These are phyloP conservation scores for Hondaea fermentalgiana DNA, from an alignment of 108 stramenopile genomes.

Conservation along the genomic window DNA sequence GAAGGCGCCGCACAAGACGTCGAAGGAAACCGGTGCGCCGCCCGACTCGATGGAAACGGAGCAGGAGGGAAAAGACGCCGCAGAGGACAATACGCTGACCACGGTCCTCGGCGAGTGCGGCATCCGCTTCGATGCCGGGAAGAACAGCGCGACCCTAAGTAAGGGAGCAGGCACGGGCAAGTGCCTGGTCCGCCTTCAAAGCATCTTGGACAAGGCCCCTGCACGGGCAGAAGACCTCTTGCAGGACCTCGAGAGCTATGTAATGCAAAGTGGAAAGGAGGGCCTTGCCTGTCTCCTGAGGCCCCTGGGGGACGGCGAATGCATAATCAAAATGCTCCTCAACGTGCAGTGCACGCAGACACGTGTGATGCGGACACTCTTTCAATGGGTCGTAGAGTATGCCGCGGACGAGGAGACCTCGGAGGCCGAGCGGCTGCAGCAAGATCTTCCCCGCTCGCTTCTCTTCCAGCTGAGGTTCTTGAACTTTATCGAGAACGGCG, in stretches of 20 bases:
- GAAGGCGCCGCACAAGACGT: too few species aligned
- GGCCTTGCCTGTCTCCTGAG: neutral
- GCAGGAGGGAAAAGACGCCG: too few species aligned
- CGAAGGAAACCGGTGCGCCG: too few species aligned
- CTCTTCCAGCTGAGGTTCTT: neutral
- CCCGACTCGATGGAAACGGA: too few species aligned
- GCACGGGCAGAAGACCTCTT: neutral
- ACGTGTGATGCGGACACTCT: neutral
- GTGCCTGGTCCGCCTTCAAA: neutral
- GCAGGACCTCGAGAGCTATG: neutral
- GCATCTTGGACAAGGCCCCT: neutral
- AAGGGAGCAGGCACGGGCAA: neutral
- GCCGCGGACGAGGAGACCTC: neutral
- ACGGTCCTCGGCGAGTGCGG: neutral
- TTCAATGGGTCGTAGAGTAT: neutral
- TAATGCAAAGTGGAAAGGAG: neutral
- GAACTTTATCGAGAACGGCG: constrained; percentile 8
- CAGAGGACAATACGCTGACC: too few species aligned
- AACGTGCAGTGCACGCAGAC: neutral
- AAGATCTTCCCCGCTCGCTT: neutral
- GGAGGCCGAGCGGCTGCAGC: neutral
- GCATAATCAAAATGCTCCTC: neutral
- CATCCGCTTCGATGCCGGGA: neutral
- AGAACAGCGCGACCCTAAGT: neutral
- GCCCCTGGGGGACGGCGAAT: neutral